Evolutionary conservation across 495 filamentous ascomycete species (phyloP), one percentile per base, ranked within the genome.

Genomic region (Neurospora africana): DNA sequence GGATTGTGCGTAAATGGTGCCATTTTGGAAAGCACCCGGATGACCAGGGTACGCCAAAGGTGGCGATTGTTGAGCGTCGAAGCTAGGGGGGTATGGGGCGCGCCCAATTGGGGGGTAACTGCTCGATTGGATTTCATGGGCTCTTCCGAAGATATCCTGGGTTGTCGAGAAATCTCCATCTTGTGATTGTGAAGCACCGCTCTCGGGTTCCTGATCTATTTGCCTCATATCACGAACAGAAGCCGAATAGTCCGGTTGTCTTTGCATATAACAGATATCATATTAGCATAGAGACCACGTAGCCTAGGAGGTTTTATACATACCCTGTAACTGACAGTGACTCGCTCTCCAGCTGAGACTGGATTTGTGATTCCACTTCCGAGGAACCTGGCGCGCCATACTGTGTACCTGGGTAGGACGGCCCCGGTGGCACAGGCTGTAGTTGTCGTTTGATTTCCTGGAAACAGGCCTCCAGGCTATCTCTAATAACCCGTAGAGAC

Each of bases 311-410:
- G 53, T 65, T 65, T 1, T 15, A 15, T 6, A 38, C 74, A 21
- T 74, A 76, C 74, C 72, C 61, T 8, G 72, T 33, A 43, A 68
- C 72, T 37, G 37, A 53, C 58, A 74, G 23, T 10, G 77, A 58
- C 8, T 80, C 78, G 4, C 72, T 36, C 69, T 76, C 78, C 4
- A 80, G 71, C 68, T 80, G 79, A n/a, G 73, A 76, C 40, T 72
- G 74, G 11, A 79, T 76, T 68, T 78, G 78, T 9, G 76, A 75
- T 5, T 73, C 73, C 41, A 72, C 53, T 65, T 27, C 27, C 7
- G 69, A 44, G 19, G 41, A n/a, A 21, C 65, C 69, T 15, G 53
- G 53, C 23, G 53, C 53, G 30, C 27, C 23, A 71, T 30, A 58
- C 15, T 58, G 30, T 11, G 41, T 21, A 65, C 17, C n/a, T 33